These are phyloP conservation scores for Pleurotus platypus DNA, from an alignment of 768 basidiomycete species.

Conservation along the genomic window DNA sequence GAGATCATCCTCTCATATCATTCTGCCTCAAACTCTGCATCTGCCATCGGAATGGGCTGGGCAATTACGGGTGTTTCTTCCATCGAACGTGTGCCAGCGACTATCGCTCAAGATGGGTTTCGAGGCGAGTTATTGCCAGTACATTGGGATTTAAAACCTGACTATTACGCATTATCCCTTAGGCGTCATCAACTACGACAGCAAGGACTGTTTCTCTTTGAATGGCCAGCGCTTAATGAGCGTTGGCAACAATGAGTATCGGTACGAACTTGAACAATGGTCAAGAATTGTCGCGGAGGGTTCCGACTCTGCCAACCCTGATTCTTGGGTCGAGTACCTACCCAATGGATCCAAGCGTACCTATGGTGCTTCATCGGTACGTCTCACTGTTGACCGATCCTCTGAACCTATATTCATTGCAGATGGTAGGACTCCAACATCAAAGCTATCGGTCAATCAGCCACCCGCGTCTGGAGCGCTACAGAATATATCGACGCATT, in stretches of 20 bases:
- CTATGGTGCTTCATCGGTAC: constrained; percentile 4
- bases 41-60: constrained; percentile 12
- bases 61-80: constrained; percentile 4
- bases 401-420: not conserved
- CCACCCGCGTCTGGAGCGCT: constrained; percentile 10
- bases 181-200: constrained; percentile 9
- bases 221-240: constrained; percentile 11
- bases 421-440: constrained; percentile 9
- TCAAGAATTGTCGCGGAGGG: constrained; percentile 8
- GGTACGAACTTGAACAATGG: constrained; percentile 12
- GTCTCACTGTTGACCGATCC: not conserved
- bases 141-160: not conserved
- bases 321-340: constrained; percentile 12
- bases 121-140: not conserved
- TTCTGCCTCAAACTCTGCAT: constrained; percentile 9
- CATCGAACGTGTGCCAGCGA: constrained; percentile 8
- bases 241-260: constrained; percentile 10
- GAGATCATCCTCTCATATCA: constrained; percentile 11
- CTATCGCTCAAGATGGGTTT: constrained; percentile 11
- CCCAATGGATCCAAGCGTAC: constrained; percentile 8
- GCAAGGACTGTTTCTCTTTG: constrained; percentile 8
- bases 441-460: constrained; percentile 7
- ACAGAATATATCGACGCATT: constrained; percentile 6
- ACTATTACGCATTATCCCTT: not conserved
- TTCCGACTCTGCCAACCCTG: constrained; percentile 7